Percentiles rank a stretch among this genome's conserved stretches.
phyloP scores from a whole-genome alignment of 306 rosid genomes.

The Urtica urens region DNA sequence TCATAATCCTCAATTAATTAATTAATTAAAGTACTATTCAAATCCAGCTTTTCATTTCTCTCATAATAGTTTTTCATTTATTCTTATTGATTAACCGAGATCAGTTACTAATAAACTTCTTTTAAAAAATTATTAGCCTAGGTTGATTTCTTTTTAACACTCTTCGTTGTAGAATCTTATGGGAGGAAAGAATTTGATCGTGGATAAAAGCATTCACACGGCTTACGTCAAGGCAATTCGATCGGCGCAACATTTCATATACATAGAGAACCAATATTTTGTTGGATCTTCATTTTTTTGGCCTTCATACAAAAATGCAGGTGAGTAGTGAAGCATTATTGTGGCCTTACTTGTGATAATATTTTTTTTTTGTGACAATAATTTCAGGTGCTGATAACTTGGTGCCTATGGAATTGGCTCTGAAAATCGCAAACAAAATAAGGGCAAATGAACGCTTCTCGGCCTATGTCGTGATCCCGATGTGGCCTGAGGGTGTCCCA shows the following conservation, averaged over 20 bases:
- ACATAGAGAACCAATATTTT: conserved; percentile 54
- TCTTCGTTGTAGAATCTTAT: conserved; percentile 47
- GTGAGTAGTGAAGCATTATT: conserved; percentile 16
- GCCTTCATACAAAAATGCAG: conserved; percentile 68
- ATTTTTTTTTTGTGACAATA: neutral
- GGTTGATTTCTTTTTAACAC: neutral
- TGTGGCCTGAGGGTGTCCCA: conserved; percentile 86
- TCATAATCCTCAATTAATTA: no score
- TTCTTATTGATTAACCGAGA: no score
- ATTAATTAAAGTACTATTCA: no score
- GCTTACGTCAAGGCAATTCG: conserved; percentile 62
- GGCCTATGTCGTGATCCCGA: conserved; percentile 53
- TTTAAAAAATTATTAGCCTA: no score
- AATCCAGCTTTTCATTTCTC: no score
- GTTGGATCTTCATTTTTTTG: conserved; percentile 65
- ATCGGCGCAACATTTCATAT: conserved; percentile 56
- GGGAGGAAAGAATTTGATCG: conserved; percentile 58
- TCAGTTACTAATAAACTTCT: no score
- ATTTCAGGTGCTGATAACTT: conserved; percentile 54
- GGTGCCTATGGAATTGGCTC: conserved; percentile 61
- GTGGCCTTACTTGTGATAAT: neutral
- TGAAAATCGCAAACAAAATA: conserved; percentile 54
- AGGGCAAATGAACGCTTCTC: conserved; percentile 40
- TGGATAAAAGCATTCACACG: conserved; percentile 59
- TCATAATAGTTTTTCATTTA: no score